Evolutionary conservation across 1,139 yeast genomes (phyloP).

Genomic region (Saccharomyces hybrid): DNA sequence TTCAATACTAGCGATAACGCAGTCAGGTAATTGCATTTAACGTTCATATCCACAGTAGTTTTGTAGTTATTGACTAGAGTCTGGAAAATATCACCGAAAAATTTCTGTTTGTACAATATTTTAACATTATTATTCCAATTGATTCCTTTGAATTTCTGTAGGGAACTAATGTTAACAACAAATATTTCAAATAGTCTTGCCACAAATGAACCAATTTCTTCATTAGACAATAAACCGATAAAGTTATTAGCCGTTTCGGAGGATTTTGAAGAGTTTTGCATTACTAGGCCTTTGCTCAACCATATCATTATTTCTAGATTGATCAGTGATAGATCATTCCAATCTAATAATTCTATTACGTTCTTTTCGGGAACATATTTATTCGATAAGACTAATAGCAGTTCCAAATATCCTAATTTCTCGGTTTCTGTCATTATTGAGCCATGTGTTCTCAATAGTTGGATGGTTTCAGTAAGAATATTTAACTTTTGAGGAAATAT

Average conservation of each 20-base stretch:
- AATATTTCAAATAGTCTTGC: conserved; percentile 57
- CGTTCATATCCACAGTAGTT: conserved; percentile 17
- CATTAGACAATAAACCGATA: conserved; percentile 34
- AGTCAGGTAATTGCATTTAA: conserved; percentile 46
- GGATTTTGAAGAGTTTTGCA: conserved; percentile 49
- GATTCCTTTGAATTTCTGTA: conserved; percentile 47
- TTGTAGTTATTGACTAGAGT: conserved; percentile 39
- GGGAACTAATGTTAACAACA: conserved; percentile 56
- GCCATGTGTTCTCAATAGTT: conserved; percentile 12
- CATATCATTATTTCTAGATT: conserved; percentile 53
- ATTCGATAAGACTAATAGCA: conserved; percentile 52
- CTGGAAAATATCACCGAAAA: conserved; percentile 54
- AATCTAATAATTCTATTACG: conserved; percentile 9
- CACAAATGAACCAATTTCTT: conserved; percentile 31
- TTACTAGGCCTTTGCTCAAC: conserved; percentile 62
- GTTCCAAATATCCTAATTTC: conserved; percentile 53
- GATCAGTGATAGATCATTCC: conserved; percentile 12
- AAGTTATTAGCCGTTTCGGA: conserved; percentile 35
- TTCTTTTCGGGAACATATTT: conserved; percentile 33
- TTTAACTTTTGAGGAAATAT: conserved; percentile 11
- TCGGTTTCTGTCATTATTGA: conserved; percentile 13
- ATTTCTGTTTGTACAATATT: conserved; percentile 67
- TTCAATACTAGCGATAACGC: conserved; percentile 62
- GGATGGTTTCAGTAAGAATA: conserved; percentile 13
- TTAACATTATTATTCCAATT: conserved; percentile 50